Percentiles rank a stretch among this genome's conserved stretches.
These are phyloP conservation scores for Ulmus americana DNA, from an alignment of 331 rosid genomes.

Conservation along the genomic window DNA sequence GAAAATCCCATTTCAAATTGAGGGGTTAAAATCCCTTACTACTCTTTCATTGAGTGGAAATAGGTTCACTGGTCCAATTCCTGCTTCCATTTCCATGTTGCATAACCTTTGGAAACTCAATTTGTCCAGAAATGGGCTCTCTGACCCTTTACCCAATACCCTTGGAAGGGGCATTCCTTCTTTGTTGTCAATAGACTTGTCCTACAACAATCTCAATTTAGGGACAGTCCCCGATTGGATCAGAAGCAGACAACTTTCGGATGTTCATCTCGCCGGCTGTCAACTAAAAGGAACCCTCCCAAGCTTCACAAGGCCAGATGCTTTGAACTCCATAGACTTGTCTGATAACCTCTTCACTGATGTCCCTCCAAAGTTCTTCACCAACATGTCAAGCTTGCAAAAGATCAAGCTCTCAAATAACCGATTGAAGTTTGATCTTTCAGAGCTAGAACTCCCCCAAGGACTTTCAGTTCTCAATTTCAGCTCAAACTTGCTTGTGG, in stretches of 20 bases:
- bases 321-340: conserved; percentile 76
- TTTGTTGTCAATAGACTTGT: conserved; percentile 76
- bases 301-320: conserved; percentile 44
- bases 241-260: conserved; percentile 56
- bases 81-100: conserved; percentile 57
- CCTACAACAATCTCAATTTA: conserved; percentile 69
- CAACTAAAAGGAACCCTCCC: conserved; percentile 67
- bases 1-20: conserved; percentile 62
- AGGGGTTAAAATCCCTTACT: conserved; percentile 54
- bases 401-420: conserved; percentile 70
- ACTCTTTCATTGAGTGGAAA: conserved; percentile 62
- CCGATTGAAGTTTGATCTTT: conserved; percentile 58
- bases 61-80: conserved; percentile 57
- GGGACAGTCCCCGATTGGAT: conserved; percentile 82
- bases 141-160: conserved; percentile 56
- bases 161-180: conserved; percentile 57
- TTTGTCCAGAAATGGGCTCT: conserved; percentile 64
- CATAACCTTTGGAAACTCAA: conserved; percentile 83
- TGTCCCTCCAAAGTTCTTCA: conserved; percentile 54
- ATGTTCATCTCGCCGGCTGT: conserved; percentile 78
- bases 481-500: conserved; percentile 57
- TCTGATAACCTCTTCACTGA: conserved; percentile 58
- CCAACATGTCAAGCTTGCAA: conserved; percentile 64
- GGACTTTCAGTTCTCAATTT: conserved; percentile 51
- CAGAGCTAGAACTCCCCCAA: conserved; percentile 44